Evolutionary conservation across 306 rosid species (phyloP).

Genomic region (Lathyrus aphaca): DNA sequence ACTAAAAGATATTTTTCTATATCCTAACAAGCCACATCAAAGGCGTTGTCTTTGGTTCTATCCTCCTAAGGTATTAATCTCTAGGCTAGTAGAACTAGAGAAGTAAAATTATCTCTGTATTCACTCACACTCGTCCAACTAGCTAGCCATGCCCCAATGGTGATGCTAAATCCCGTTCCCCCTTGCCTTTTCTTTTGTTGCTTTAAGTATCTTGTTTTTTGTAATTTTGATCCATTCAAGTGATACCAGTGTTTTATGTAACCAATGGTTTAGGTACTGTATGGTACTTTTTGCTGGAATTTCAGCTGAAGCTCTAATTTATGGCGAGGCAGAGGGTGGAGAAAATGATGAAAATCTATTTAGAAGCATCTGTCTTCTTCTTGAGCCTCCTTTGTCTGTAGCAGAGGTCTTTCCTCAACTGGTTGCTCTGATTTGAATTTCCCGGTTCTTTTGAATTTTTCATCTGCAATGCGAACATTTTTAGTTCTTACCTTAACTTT

Average conservation of each 20-base stretch:
- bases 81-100: conserved; percentile 7
- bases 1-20: neutral
- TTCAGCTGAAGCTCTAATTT: conserved; percentile 95
- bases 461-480: conserved; percentile 2
- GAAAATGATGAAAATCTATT: conserved; percentile 97
- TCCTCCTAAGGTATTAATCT: conserved; percentile 16
- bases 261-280: conserved; percentile 71
- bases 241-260: conserved; percentile 32
- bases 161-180: neutral
- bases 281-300: conserved; percentile 98
- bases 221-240: conserved; percentile 11
- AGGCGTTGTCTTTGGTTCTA: neutral
- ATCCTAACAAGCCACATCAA: neutral
- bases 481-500: conserved; percentile 25
- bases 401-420: conserved; percentile 63
- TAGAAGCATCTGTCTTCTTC: conserved; percentile 71
- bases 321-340: conserved; percentile 98
- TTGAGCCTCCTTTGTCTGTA: conserved; percentile 82
- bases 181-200: neutral
- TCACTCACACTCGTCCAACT: conserved; percentile 11
- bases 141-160: conserved; percentile 6
- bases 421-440: conserved; percentile 30
- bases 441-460: conserved; percentile 11
- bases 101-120: conserved; percentile 5
- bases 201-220: neutral